Evolutionary conservation across 768 basidiomycete species (phyloP), one percentile per base, ranked within the genome.

Genomic region (Sutorius australiensis): DNA sequence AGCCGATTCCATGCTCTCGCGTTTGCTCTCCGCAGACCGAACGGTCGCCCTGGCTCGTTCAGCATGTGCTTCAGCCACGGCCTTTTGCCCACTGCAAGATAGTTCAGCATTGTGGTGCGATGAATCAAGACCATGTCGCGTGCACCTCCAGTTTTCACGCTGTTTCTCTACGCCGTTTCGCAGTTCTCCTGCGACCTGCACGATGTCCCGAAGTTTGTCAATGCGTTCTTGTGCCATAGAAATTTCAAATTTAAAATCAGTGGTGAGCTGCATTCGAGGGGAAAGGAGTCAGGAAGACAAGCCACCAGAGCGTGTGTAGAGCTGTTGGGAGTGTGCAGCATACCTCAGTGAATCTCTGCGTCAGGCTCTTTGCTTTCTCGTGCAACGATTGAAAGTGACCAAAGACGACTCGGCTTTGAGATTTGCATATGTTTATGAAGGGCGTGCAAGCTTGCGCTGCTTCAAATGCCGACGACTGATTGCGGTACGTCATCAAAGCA

Each of bases 1-100:
- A 46, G 54, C 58, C 6, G 58, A 47, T 47, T 60, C 58, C 50
- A 12, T 38, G 7, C 58, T 55, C 0, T 60, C 59, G 14, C 46
- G 58, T 14, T 52, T 56, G 0, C 46, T 31, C 38, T 61, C 48
- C 10, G 58, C 59, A 21, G 51, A 56, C 19, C 42, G 44, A 17
- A 61, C 38, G 36, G 50, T 55, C 13, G 17, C 48, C 34, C 50
- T 61, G 30, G 59, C 58, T 52, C 60, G 47, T 31, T 47, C 33
- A n/a, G 49, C 21, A 14, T 56, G 54, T 33, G 6, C 6, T 33
- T 61, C 54, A 2, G 44, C 50, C 0, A 14, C 42, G 9, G 27
- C 47, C 17, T 44, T 51, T 42, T 47, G 50, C 6, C 39, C 53
- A 7, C 58, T 60, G 27, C 3, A 6, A n/a, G 31, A 42, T 11